Percentiles rank a stretch among this genome's conserved stretches.
Conservation (phyloP, 2,329 filamentous ascomycete genomes). For the Incumbomyces delicatus region DNA sequence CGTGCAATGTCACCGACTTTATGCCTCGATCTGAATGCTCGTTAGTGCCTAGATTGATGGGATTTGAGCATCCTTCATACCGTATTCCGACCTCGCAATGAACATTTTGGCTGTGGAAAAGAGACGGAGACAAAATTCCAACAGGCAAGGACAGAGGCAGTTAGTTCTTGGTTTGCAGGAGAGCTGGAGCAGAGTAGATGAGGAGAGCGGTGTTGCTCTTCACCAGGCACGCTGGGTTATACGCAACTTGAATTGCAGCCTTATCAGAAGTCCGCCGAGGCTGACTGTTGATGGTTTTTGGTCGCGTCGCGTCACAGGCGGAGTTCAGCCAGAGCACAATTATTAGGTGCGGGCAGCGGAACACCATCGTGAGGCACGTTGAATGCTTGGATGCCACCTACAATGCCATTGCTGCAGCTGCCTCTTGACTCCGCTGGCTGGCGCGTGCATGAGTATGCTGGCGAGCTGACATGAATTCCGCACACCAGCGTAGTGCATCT, state of each 20-base stretch:
- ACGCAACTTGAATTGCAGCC: constrained; percentile 1
- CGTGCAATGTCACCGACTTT: not conserved
- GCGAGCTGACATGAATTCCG: constrained; percentile 15
- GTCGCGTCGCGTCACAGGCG: constrained; percentile 1
- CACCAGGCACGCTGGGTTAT: not conserved
- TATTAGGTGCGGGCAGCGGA: not conserved
- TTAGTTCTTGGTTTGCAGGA: too few relatives aligned
- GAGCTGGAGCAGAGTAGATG: too few relatives aligned
- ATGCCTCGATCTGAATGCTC: not conserved
- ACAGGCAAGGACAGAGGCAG: too few relatives aligned
- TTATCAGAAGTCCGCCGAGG: not conserved
- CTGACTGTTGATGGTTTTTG: not conserved
- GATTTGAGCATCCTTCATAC: constrained; percentile 44
- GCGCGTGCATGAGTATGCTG: not conserved
- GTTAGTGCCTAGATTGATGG: not conserved
- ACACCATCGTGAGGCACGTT: too few relatives aligned
- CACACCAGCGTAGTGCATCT: constrained; percentile 21
- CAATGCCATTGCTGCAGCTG: too few relatives aligned
- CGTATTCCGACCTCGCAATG: constrained; percentile 99
- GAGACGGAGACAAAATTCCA: not conserved
- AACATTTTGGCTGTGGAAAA: constrained; percentile 61
- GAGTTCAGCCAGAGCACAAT: not conserved
- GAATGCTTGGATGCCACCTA: too few relatives aligned
- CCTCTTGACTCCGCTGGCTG: too few relatives aligned
- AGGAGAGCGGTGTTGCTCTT: too few relatives aligned